A percentile compares a stretch with the other conserved stretches of the same genome.
Conservation (phyloP, 1,284 basidiomycete species). For the Ceratobasidium sp. region DNA sequence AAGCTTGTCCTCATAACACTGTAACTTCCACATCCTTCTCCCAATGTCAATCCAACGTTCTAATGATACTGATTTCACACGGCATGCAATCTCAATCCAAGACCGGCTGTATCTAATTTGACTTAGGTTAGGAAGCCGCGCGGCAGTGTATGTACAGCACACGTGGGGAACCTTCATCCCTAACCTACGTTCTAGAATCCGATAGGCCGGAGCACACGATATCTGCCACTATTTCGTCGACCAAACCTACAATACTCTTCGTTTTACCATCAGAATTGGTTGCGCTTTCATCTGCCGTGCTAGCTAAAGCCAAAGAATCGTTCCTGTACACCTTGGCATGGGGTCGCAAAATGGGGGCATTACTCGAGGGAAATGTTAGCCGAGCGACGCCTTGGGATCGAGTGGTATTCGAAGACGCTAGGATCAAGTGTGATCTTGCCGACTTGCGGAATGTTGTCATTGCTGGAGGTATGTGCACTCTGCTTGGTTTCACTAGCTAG, state of each 20-base stretch:
- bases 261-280: conserved; percentile 52
- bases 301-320: conserved; percentile 64
- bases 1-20: too few species aligned
- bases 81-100: too few species aligned
- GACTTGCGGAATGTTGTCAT: conserved; percentile 70
- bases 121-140: too few species aligned
- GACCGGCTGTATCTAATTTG: too few species aligned
- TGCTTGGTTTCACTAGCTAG: background rate
- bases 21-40: too few species aligned
- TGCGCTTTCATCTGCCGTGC: conserved; percentile 62
- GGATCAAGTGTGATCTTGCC: conserved; percentile 60
- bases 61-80: too few species aligned
- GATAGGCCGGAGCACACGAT: conserved; percentile 17
- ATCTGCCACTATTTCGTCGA: conserved; percentile 6
- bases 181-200: background rate
- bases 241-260: conserved; percentile 25
- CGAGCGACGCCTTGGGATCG: conserved; percentile 83
- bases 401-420: conserved; percentile 73
- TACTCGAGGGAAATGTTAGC: conserved; percentile 74
- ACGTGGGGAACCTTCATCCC: too few species aligned
- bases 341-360: conserved; percentile 74
- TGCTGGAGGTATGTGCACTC: conserved; percentile 65
- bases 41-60: too few species aligned
- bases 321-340: conserved; percentile 67
- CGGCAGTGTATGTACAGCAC: too few species aligned